phyloP scores from a whole-genome alignment of 2,329 filamentous ascomycete species.

The Calcarisporium arbuscula region DNA sequence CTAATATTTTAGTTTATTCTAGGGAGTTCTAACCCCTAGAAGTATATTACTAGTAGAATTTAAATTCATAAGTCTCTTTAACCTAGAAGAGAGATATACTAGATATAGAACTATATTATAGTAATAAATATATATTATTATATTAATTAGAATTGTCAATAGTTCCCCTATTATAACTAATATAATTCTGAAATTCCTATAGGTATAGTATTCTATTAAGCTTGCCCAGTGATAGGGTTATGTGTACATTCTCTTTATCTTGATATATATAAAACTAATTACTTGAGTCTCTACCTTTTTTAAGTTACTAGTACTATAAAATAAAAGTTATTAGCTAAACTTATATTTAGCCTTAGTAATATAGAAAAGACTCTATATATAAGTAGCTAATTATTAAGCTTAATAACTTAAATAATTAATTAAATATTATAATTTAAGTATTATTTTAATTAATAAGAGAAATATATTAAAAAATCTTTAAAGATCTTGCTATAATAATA shows the following conservation, averaged over 20 bases:
- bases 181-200: slow-evolving; percentile 2
- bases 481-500: not conserved
- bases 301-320: not conserved
- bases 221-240: too few species aligned
- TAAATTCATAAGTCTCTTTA: slow-evolving; percentile 1
- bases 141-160: slow-evolving; percentile 3
- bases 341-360: too few species aligned
- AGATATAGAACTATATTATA: not conserved
- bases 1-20: not conserved
- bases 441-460: not conserved
- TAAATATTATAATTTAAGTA: slow-evolving; percentile 1
- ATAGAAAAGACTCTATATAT: too few species aligned
- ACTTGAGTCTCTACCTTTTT: not conserved
- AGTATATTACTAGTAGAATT: not conserved
- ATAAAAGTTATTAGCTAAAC: not conserved
- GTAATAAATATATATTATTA: slow-evolving; percentile 1
- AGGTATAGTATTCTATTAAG: too few species aligned
- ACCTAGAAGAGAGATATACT: too few species aligned
- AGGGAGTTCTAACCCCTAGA: too few species aligned
- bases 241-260: not conserved
- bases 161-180: not conserved
- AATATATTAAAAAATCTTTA: not conserved
- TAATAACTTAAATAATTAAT: not conserved
- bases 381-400: not conserved
- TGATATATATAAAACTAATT: not conserved